These are phyloP conservation scores for Saccharomycopsis lassenensis DNA, from an alignment of 805 yeast genomes.

Conservation along the genomic window DNA sequence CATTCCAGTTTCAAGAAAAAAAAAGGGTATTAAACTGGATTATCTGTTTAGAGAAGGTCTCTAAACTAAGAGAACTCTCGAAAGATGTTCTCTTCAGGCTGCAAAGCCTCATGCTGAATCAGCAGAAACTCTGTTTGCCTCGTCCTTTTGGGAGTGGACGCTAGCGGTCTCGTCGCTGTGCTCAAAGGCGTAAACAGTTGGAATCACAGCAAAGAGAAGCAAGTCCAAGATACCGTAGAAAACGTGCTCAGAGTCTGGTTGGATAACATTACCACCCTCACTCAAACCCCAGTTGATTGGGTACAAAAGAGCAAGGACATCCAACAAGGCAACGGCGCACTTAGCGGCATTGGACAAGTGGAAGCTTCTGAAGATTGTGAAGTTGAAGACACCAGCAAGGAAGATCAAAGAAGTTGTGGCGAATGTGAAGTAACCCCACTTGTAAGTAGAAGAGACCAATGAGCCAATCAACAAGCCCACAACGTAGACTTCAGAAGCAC, in stretches of 20 bases:
- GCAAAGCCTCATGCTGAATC: too few species aligned
- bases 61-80: too few species aligned
- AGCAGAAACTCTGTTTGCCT: too few species aligned
- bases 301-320: conserved; percentile 38
- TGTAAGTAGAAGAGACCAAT: conserved; percentile 43
- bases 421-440: conserved; percentile 61
- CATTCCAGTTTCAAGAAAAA: too few species aligned
- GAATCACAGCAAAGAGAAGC: conserved; percentile 28
- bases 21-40: too few species aligned
- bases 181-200: conserved; percentile 20
- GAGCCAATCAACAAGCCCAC: conserved; percentile 47
- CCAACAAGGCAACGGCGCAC: conserved; percentile 21
- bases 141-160: background rate
- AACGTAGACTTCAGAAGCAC: conserved; percentile 37
- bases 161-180: conserved; percentile 3
- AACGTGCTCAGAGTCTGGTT: conserved; percentile 46
- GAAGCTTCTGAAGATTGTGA: conserved; percentile 6
- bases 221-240: conserved; percentile 52
- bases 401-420: conserved; percentile 35
- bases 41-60: too few species aligned
- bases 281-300: conserved; percentile 43
- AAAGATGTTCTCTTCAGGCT: too few species aligned
- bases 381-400: conserved; percentile 22
- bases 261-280: conserved; percentile 55
- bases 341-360: conserved; percentile 15